A percentile compares a stretch with the other conserved stretches of the same genome.
These are phyloP conservation scores for Lepiota venenata DNA, from an alignment of 768 basidiomycete species.

Conservation along the genomic window DNA sequence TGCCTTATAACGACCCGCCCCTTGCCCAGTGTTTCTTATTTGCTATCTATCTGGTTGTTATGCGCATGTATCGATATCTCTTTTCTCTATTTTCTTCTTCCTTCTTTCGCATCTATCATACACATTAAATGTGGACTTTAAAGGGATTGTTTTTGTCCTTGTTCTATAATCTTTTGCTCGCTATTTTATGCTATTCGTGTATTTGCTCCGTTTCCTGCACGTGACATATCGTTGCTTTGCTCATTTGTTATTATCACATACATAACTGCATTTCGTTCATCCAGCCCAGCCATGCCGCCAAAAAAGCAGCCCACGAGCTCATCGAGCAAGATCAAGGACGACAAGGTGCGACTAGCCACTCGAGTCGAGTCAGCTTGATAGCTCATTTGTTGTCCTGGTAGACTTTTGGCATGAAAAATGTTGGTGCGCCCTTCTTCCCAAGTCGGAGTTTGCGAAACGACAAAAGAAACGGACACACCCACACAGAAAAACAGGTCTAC, in stretches of 20 bases:
- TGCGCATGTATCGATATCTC: background rate
- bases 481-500: constrained; percentile 94
- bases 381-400: constrained; percentile 26
- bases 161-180: background rate
- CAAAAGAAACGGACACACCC: constrained; percentile 3
- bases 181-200: background rate
- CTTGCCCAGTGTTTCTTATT: background rate
- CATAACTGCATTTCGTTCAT: too few species aligned
- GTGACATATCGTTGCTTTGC: too few species aligned
- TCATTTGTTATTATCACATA: too few species aligned
- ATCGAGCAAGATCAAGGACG: constrained; percentile 74
- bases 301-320: constrained; percentile 58
- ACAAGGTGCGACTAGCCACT: constrained; percentile 54
- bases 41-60: too few species aligned
- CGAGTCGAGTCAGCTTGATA: constrained; percentile 20
- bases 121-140: constrained; percentile 10
- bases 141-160: constrained; percentile 12
- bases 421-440: constrained; percentile 33
- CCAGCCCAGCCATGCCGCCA: constrained; percentile 61
- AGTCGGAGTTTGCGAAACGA: background rate
- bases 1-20: constrained; percentile 6
- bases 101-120: too few species aligned
- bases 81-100: background rate
- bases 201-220: background rate
- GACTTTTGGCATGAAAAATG: constrained; percentile 91